Evolutionary conservation across 2,329 filamentous ascomycete species (phyloP), one percentile per base, ranked within the genome.

Genomic region (Sporothrix euskadiensis): DNA sequence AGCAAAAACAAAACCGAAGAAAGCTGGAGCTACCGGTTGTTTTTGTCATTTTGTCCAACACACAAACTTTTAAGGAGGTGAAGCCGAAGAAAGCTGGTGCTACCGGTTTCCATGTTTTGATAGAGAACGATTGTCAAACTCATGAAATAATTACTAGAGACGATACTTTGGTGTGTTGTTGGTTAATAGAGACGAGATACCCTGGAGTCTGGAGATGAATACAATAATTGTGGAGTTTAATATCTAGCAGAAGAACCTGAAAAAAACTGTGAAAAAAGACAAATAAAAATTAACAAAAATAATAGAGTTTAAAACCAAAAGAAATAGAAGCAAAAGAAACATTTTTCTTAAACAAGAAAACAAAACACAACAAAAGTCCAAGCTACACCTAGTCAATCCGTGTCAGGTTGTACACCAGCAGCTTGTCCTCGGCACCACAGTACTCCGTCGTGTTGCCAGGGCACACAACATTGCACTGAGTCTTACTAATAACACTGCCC

Each of bases 361-460:
- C 19, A 6, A 26, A 47, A 14, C 3, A 16, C 7, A 65, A 14
- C 7, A 7, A 26, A 30, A 12, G 35, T 4, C 44, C 14, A 16
- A 2, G 4, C 44, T 19, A 49, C 4, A 19, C 4, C 14, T 49
- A 70, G 4, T n/a, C 39, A 59, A 65, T n/a, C 65, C 30, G 16
- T 14, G 65, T 73, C 66, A 69, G 41, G 32, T 73, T 74, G 73
- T 76, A 77, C 52, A 76, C 68, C n/a, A 75, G 72, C 57, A 77
- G 65, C 44, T 69, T 59, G 57, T 35, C 19, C 0, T 41, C 22
- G 1, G 69, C 74, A 2, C 76, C 76, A 56, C 76, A 77, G 71
- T 69, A 74, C 57, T 74, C 69, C 1, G 71, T 74, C 9, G 54
- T 14, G 66, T 77, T 76, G 22, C 76, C 76, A 0, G 74, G 7